Evolutionary conservation across 2,329 filamentous ascomycete species (phyloP).

Genomic region (Ampelomyces quisqualis): DNA sequence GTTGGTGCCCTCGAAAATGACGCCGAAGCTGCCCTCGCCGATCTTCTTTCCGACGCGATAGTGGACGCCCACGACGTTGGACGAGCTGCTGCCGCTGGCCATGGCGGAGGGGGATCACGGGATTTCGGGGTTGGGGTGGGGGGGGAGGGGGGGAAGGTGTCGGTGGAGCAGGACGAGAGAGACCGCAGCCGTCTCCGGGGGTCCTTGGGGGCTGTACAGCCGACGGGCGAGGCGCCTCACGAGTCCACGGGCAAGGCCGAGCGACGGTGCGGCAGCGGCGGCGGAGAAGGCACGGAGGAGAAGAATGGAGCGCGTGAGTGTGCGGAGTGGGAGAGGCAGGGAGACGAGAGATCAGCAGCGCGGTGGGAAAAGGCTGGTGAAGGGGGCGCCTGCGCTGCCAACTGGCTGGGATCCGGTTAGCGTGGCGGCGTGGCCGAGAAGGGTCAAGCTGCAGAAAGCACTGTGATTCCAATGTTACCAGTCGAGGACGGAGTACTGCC

Average conservation of each 20-base stretch:
- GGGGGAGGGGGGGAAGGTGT: constrained; percentile 6
- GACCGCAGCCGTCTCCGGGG: constrained; percentile 27
- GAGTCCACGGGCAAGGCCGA: constrained; percentile 9
- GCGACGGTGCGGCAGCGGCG: constrained; percentile 24
- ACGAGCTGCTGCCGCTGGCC: constrained; percentile 87
- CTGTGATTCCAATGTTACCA: too few species aligned
- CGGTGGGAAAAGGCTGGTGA: constrained; percentile 23
- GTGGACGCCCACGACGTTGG: constrained; percentile 97
- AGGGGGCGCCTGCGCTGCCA: constrained; percentile 22
- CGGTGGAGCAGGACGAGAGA: constrained; percentile 11
- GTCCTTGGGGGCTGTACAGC: constrained; percentile 29
- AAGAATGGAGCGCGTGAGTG: constrained; percentile 10
- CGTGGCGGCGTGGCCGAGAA: too few species aligned
- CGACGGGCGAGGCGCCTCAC: constrained; percentile 19
- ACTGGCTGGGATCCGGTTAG: too few species aligned
- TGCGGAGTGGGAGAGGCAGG: constrained; percentile 25
- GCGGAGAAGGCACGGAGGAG: constrained; percentile 20
- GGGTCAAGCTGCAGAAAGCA: too few species aligned
- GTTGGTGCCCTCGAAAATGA: constrained; percentile 98
- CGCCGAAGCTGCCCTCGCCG: constrained; percentile 96
- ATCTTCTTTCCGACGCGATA: constrained; percentile 99
- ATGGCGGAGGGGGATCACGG: constrained; percentile 51
- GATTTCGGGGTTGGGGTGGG: constrained; percentile 8
- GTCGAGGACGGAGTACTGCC: too few species aligned
- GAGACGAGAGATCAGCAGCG: too few species aligned